These are phyloP conservation scores for Malassezia psittaci DNA, from an alignment of 1,284 basidiomycete species.

Conservation along the genomic window DNA sequence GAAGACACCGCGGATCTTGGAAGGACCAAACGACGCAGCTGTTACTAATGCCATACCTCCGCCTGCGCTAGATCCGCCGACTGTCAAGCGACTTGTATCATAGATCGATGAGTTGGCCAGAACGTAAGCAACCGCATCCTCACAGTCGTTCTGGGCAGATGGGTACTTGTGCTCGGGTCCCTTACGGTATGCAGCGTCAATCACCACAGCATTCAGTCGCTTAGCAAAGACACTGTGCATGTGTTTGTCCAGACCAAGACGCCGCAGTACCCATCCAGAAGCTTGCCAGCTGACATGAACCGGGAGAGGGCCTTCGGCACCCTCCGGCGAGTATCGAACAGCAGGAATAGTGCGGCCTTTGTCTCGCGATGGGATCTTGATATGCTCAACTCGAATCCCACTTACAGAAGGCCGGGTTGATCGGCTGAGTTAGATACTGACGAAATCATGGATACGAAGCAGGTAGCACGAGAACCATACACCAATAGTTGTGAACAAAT, in stretches of 20 bases:
- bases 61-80: slow-evolving; percentile 38
- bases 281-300: slow-evolving; percentile 26
- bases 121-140: slow-evolving; percentile 24
- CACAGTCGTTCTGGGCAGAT: slow-evolving; percentile 28
- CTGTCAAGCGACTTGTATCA: slow-evolving; percentile 20
- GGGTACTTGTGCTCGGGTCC: slow-evolving; percentile 35
- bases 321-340: slow-evolving; percentile 10
- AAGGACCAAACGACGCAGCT: slow-evolving; percentile 20
- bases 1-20: slow-evolving; percentile 23
- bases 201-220: slow-evolving; percentile 17
- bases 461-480: neutral
- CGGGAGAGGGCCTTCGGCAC: slow-evolving; percentile 12
- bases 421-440: neutral
- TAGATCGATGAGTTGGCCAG: slow-evolving; percentile 21
- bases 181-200: slow-evolving; percentile 41
- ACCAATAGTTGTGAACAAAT: neutral
- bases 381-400: slow-evolving; percentile 7
- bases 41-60: slow-evolving; percentile 31
- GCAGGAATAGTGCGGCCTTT: slow-evolving; percentile 9
- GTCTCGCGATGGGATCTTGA: slow-evolving; percentile 14
- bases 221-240: neutral
- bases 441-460: neutral
- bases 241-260: slow-evolving; percentile 11
- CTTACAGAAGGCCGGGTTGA: neutral
- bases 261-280: slow-evolving; percentile 19